phyloP scores from a whole-genome alignment of 2,329 filamentous ascomycete species.

The Sphaerulina musiva region DNA sequence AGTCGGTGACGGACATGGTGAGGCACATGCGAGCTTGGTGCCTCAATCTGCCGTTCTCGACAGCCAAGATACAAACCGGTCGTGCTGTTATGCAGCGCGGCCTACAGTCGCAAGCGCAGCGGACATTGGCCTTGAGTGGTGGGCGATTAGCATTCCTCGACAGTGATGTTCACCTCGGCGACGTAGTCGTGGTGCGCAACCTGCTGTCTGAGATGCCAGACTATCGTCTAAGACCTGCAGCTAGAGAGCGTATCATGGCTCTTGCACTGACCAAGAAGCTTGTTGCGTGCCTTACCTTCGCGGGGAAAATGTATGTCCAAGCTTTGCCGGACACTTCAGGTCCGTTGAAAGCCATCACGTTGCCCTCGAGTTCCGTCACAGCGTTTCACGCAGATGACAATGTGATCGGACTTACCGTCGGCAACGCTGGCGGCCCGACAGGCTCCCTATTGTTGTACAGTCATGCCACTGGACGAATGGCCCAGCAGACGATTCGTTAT shows the following conservation, averaged over 20 bases:
- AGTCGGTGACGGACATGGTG: constrained; percentile 3
- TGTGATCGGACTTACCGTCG: not conserved
- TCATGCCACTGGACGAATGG: not conserved
- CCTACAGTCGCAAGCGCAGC: not conserved
- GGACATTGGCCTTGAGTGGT: constrained; percentile 11
- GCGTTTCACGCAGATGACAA: constrained; percentile 1
- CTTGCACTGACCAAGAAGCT: constrained; percentile 11
- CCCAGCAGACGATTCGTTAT: not conserved
- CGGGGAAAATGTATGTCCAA: constrained; percentile 14
- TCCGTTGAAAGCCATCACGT: not conserved
- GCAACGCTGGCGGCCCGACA: not conserved
- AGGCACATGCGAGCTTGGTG: constrained; percentile 18
- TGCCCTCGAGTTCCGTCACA: not conserved
- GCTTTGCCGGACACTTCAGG: not conserved
- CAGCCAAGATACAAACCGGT: not conserved
- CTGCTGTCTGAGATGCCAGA: constrained; percentile 2
- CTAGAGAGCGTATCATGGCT: constrained; percentile 14
- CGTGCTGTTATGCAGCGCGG: not conserved
- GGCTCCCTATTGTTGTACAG: not conserved
- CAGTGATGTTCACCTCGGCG: not conserved
- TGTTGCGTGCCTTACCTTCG: constrained; percentile 13
- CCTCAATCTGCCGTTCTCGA: constrained; percentile 14
- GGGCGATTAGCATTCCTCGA: constrained; percentile 16
- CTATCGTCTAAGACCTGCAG: constrained; percentile 8
- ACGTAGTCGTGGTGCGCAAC: constrained; percentile 15